Evolutionary conservation across 306 rosid species (phyloP).

Genomic region (Gleditsia sinensis): DNA sequence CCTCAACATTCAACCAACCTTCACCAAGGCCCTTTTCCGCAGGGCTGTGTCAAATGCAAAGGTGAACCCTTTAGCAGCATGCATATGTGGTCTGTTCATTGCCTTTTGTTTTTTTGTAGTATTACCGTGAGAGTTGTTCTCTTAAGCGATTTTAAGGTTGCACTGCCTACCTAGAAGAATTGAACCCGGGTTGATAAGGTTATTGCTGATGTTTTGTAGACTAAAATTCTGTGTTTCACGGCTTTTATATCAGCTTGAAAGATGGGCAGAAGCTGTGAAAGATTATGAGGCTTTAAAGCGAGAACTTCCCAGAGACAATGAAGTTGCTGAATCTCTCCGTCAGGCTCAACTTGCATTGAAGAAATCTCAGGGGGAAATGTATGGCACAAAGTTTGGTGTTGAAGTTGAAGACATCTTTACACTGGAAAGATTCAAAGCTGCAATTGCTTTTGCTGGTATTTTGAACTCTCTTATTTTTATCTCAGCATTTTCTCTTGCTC

Average conservation of each 20-base stretch:
- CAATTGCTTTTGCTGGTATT: conserved; percentile 65
- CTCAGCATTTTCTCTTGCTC: conserved; percentile 23
- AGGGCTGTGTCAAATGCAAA: conserved; percentile 81
- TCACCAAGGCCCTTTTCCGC: conserved; percentile 81
- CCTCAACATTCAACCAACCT: conserved; percentile 71
- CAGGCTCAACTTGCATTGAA: conserved; percentile 66
- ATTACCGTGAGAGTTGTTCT: too few relatives aligned
- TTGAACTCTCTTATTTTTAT: neutral
- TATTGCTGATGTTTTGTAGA: conserved; percentile 2
- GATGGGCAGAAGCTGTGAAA: conserved; percentile 84
- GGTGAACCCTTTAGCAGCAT: conserved; percentile 50
- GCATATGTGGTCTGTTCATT: too few relatives aligned
- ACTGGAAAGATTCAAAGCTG: conserved; percentile 68
- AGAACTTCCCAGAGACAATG: conserved; percentile 75
- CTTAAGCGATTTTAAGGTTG: too few relatives aligned
- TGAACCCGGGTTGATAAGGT: neutral
- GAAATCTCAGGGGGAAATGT: conserved; percentile 49
- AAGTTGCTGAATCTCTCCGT: conserved; percentile 71
- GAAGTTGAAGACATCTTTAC: conserved; percentile 78
- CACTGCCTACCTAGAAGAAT: too few relatives aligned
- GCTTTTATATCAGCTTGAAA: conserved; percentile 61
- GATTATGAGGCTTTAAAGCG: conserved; percentile 73
- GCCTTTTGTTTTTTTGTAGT: too few relatives aligned
- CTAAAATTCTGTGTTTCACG: neutral
- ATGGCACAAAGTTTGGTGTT: conserved; percentile 53